Conservation (phyloP, 2,329 filamentous ascomycete genomes). For the Apiospora arundinis region DNA sequence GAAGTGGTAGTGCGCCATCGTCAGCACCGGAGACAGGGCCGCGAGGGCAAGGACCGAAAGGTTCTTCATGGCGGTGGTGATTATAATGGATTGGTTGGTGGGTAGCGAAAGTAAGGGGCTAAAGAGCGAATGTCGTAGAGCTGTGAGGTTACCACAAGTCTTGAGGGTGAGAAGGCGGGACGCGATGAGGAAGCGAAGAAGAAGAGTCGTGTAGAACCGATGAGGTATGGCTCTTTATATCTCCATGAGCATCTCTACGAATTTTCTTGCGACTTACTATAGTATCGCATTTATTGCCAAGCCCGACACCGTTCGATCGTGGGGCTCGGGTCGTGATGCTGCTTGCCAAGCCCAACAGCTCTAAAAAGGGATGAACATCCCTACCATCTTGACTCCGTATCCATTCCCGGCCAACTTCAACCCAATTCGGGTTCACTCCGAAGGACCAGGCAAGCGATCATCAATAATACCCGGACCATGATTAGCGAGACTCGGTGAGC, state of each 20-base stretch:
- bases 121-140: not conserved
- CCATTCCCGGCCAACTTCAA: not conserved
- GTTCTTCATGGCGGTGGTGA: constrained; percentile 9
- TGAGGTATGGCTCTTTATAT: not conserved
- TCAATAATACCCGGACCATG: not conserved
- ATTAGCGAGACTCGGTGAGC: not conserved
- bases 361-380: not conserved
- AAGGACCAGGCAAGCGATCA: not conserved
- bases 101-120: not conserved
- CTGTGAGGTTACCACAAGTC: not conserved
- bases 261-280: not conserved
- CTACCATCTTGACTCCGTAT: not conserved
- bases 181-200: not conserved
- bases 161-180: not conserved
- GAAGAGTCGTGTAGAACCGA: not conserved
- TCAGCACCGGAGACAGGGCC: constrained; percentile 8
- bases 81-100: not conserved
- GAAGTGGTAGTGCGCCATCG: constrained; percentile 20
- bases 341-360: not conserved
- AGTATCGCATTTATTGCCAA: not conserved
- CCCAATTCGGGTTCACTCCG: not conserved
- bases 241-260: not conserved
- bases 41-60: constrained; percentile 16
- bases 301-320: not conserved
- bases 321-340: not conserved